Conservation (phyloP, 495 filamentous ascomycete genomes). For the Trichoderma parareesei region DNA sequence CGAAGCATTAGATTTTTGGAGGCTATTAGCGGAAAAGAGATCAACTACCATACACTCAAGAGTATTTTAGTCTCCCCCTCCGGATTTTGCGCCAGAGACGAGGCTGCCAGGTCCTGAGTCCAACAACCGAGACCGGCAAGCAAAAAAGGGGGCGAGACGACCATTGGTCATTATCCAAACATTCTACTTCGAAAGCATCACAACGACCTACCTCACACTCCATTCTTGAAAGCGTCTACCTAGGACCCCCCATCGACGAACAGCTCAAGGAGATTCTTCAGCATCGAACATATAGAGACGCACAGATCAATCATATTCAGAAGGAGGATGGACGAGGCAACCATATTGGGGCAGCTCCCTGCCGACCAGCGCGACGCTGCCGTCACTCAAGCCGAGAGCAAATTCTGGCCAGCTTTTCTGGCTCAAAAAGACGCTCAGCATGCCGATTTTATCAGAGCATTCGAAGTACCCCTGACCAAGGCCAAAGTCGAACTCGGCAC, state of each 20-base stretch:
- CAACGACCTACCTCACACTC: too few relatives aligned
- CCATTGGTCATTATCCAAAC: too few relatives aligned
- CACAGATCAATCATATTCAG: neutral
- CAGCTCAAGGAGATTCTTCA: too few relatives aligned
- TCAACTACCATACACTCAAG: neutral
- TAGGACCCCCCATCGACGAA: too few relatives aligned
- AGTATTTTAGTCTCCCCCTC: neutral
- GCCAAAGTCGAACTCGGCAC: slow-evolving; percentile 1
- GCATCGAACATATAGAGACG: too few relatives aligned
- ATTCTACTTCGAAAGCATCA: too few relatives aligned
- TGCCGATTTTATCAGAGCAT: neutral
- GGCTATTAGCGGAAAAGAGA: neutral
- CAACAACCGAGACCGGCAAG: too few relatives aligned
- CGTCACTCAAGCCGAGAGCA: slow-evolving; percentile 2
- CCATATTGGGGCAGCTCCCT: neutral
- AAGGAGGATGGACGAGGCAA: neutral
- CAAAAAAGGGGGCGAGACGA: too few relatives aligned
- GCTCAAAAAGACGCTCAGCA: neutral
- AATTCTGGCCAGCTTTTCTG: slow-evolving; percentile 5
- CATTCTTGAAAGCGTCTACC: too few relatives aligned
- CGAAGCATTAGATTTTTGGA: neutral
- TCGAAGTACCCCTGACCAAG: slow-evolving; percentile 1
- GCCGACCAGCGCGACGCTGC: neutral
- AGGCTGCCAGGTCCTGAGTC: too few relatives aligned
- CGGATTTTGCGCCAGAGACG: too few relatives aligned